Conservation (phyloP, 2,329 filamentous ascomycete species). For the Leptographium wingfieldii region DNA sequence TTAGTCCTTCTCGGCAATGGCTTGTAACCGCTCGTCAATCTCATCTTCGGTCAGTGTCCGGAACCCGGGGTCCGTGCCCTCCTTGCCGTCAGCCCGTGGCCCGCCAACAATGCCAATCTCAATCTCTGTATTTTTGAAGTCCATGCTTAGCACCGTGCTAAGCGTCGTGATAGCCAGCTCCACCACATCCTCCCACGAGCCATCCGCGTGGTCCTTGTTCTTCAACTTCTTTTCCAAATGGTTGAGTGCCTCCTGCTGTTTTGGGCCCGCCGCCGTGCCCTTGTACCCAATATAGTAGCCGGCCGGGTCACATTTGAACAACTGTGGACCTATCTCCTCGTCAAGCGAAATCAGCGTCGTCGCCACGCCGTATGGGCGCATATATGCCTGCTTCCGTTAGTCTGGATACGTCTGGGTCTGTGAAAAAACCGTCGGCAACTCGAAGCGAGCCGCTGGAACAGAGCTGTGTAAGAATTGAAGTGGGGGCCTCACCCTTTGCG, state of each 20-base stretch:
- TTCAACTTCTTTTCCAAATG: slow-evolving; percentile 99
- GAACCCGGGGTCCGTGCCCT: slow-evolving; percentile 69
- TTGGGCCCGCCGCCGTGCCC: slow-evolving; percentile 90
- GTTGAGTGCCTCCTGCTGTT: slow-evolving; percentile 97
- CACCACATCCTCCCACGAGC: slow-evolving; percentile 93
- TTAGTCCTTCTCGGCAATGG: slow-evolving; percentile 95
- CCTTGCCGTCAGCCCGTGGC: slow-evolving; percentile 67
- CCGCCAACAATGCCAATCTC: slow-evolving; percentile 96
- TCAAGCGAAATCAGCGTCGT: slow-evolving; percentile 92
- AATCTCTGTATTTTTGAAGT: slow-evolving; percentile 99
- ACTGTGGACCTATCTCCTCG: slow-evolving; percentile 79
- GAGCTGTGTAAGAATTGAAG: too few species aligned
- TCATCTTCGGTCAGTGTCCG: slow-evolving; percentile 88
- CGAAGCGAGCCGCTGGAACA: slow-evolving; percentile 17
- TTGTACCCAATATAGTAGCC: slow-evolving; percentile 99
- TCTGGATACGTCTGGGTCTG: too few species aligned
- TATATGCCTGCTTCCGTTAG: slow-evolving; percentile 55
- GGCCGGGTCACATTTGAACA: slow-evolving; percentile 97
- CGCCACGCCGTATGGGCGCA: slow-evolving; percentile 93
- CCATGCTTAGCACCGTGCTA: slow-evolving; percentile 93
- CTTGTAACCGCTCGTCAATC: slow-evolving; percentile 95
- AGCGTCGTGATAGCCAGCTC: slow-evolving; percentile 91
- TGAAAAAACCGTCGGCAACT: too few species aligned
- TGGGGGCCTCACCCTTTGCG: slow-evolving; percentile 59
- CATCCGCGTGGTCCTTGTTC: slow-evolving; percentile 91